These are phyloP conservation scores for Oryza glaberrima DNA, from an alignment of 176 grass and related monocot genomes.

Conservation along the genomic window DNA sequence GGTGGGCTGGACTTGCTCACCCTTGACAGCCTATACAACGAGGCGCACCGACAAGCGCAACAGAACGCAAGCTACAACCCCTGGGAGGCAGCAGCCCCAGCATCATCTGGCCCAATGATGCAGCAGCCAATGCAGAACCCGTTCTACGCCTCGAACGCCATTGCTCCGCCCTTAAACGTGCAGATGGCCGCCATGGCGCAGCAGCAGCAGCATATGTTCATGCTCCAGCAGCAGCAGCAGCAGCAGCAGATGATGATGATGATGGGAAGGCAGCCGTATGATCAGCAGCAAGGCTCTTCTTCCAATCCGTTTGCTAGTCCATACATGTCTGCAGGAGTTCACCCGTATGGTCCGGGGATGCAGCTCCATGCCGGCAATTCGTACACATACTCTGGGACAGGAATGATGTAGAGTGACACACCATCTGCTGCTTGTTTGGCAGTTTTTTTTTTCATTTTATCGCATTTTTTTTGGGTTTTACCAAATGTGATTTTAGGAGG, in stretches of 20 bases:
- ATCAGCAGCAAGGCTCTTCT: slow-evolving; percentile 47
- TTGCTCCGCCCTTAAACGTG: slow-evolving; percentile 56
- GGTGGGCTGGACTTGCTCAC: slow-evolving; percentile 86
- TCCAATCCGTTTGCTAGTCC: slow-evolving; percentile 69
- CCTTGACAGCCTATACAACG: slow-evolving; percentile 88
- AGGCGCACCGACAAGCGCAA: slow-evolving; percentile 57
- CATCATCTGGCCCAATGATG: slow-evolving; percentile 50
- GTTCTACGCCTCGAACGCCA: slow-evolving; percentile 63
- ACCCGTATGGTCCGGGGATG: slow-evolving; percentile 51
- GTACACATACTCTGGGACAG: slow-evolving; percentile 55
- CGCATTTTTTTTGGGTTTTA: not conserved
- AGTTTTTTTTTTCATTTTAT: not conserved
- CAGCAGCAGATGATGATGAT: slow-evolving; percentile 48
- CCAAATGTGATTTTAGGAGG: not conserved
- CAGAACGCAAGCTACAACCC: slow-evolving; percentile 80
- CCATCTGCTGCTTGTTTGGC: slow-evolving; percentile 3
- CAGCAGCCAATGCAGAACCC: slow-evolving; percentile 67
- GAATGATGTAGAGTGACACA: slow-evolving; percentile 57
- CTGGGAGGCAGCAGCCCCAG: slow-evolving; percentile 58
- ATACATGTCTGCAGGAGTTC: slow-evolving; percentile 22
- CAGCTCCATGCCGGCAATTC: slow-evolving; percentile 54
- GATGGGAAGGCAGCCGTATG: slow-evolving; percentile 38
- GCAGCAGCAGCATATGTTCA: slow-evolving; percentile 80
- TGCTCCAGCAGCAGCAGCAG: slow-evolving; percentile 70
- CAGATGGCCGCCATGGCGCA: slow-evolving; percentile 73